These are phyloP conservation scores for Vicia sativa DNA, from an alignment of 306 rosid species.

Conservation along the genomic window DNA sequence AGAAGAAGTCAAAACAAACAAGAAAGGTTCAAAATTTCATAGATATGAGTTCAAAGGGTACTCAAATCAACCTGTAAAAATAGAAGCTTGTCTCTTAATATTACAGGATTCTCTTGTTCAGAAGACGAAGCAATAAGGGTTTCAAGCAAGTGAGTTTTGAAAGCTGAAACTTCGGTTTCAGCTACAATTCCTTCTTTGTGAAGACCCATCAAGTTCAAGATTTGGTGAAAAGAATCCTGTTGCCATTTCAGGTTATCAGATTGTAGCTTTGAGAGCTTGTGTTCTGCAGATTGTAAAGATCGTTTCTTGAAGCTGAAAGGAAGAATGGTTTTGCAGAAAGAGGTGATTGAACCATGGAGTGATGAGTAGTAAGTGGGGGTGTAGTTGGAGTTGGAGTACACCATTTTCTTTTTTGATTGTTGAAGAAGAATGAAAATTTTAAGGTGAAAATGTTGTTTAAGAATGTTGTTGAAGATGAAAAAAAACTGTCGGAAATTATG, in stretches of 20 bases:
- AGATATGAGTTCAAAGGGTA: not conserved
- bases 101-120: slow-evolving; percentile 62
- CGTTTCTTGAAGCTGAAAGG: slow-evolving; percentile 84
- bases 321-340: slow-evolving; percentile 76
- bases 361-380: slow-evolving; percentile 86
- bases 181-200: slow-evolving; percentile 85
- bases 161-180: slow-evolving; percentile 66
- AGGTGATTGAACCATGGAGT: slow-evolving; percentile 84
- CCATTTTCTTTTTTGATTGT: slow-evolving; percentile 59
- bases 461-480: not conserved
- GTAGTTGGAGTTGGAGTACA: slow-evolving; percentile 74
- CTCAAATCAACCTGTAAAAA: slow-evolving; percentile 74
- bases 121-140: slow-evolving; percentile 70
- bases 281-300: slow-evolving; percentile 57
- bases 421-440: slow-evolving; percentile 8
- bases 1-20: not conserved
- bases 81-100: slow-evolving; percentile 75
- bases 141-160: slow-evolving; percentile 75
- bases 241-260: slow-evolving; percentile 94
- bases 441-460: not conserved
- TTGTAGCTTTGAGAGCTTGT: slow-evolving; percentile 63
- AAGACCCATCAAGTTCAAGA: slow-evolving; percentile 86
- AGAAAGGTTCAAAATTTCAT: not conserved
- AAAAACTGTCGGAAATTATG: slow-evolving; percentile 31
- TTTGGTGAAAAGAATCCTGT: slow-evolving; percentile 92